phyloP scores from a whole-genome alignment of 1,284 basidiomycete genomes.

The Cutaneotrichosporon sp. region DNA sequence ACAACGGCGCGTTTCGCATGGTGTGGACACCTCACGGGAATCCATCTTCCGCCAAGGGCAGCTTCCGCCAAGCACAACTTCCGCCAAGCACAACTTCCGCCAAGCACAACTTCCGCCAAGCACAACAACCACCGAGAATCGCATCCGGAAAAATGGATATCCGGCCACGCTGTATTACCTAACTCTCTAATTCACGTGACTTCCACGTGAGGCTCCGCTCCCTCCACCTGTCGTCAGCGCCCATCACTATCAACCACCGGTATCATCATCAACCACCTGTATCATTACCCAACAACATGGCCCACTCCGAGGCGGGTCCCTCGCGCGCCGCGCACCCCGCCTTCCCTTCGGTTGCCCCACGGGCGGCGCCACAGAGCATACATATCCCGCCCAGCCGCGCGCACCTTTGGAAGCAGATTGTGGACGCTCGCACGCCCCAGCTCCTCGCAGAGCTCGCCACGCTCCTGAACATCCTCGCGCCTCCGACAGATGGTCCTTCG shows the following conservation, averaged over 20 bases:
- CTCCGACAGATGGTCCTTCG: neutral
- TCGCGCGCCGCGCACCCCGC: constrained; percentile 5
- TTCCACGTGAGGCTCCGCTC: neutral
- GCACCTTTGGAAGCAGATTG: constrained; percentile 8
- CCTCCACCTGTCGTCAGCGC: neutral
- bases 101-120: too few species aligned
- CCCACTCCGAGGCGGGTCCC: neutral
- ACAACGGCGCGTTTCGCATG: too few species aligned
- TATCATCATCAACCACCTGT: neutral
- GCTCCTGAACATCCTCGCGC: neutral
- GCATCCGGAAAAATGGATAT: neutral
- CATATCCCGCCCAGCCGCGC: neutral
- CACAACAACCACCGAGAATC: neutral
- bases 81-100: too few species aligned
- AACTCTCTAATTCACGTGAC: neutral
- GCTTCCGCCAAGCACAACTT: too few species aligned
- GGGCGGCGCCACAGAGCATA: neutral
- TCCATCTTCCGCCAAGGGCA: too few species aligned
- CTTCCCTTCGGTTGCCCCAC: neutral
- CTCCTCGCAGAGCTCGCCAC: neutral
- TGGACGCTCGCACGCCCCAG: constrained; percentile 5
- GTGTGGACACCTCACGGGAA: too few species aligned
- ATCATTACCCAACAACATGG: neutral
- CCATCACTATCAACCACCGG: neutral
- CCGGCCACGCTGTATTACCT: neutral